Evolutionary conservation across 306 rosid species (phyloP).

Genomic region (Lathyrus oleraceus): DNA sequence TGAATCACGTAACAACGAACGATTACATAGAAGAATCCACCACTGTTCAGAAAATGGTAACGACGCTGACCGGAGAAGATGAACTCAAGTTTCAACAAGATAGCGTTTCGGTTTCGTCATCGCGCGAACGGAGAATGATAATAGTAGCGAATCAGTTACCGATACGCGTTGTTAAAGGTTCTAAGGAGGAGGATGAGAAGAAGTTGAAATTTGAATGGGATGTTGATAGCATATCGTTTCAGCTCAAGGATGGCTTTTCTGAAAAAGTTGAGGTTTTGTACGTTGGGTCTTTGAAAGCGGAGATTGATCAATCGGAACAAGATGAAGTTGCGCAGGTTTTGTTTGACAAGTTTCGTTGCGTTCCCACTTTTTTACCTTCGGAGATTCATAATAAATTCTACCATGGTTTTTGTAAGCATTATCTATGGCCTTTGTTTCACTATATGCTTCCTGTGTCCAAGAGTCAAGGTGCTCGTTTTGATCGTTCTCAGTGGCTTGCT

Average conservation of each 20-base stretch:
- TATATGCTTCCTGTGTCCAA: conserved; percentile 73
- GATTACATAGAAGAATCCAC: conserved; percentile 41
- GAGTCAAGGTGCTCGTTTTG: conserved; percentile 56
- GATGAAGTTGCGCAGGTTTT: conserved; percentile 53
- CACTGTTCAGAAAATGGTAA: conserved; percentile 33
- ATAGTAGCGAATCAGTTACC: conserved; percentile 72
- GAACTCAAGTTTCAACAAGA: not conserved
- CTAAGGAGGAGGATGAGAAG: not conserved
- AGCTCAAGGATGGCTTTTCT: conserved; percentile 62
- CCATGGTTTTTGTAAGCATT: conserved; percentile 82
- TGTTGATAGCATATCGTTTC: conserved; percentile 50
- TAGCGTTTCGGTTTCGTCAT: not conserved
- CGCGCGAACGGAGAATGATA: conserved; percentile 42
- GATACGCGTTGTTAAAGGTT: conserved; percentile 36
- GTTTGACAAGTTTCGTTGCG: conserved; percentile 54
- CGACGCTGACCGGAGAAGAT: conserved; percentile 16
- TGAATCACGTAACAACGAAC: conserved; percentile 56
- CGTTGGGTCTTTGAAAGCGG: conserved; percentile 61
- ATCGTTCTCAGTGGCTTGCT: conserved; percentile 57
- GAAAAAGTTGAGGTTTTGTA: conserved; percentile 53
- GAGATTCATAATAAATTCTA: conserved; percentile 49
- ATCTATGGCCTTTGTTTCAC: conserved; percentile 80
- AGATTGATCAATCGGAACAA: conserved; percentile 48
- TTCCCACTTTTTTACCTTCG: conserved; percentile 50
- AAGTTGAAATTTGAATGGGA: conserved; percentile 62